Evolutionary conservation across 768 basidiomycete species (phyloP).

Genomic region (Rhodotorula paludigena): DNA sequence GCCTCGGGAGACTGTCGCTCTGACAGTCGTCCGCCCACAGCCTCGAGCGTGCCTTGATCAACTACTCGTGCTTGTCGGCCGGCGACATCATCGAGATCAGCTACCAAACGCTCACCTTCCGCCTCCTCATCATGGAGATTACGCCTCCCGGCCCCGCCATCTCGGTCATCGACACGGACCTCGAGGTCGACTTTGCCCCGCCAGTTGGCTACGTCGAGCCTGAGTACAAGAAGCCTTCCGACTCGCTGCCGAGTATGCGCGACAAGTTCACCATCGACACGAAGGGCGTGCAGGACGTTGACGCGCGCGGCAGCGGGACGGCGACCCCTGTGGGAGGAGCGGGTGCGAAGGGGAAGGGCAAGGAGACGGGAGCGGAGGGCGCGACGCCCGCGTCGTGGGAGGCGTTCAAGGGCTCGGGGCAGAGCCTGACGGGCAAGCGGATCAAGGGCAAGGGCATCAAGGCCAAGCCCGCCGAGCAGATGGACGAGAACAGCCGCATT

Average conservation of each 20-base stretch:
- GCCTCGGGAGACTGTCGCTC: no score
- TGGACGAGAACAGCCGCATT: conserved; percentile 77
- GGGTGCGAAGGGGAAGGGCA: conserved; percentile 63
- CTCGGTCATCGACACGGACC: conserved; percentile 84
- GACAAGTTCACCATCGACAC: conserved; percentile 89
- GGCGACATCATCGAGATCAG: conserved; percentile 96
- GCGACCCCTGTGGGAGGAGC: conserved; percentile 59
- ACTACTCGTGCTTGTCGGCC: conserved; percentile 84
- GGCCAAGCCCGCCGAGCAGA: conserved; percentile 72
- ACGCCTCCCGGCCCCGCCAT: conserved; percentile 82
- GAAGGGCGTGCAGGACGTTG: conserved; percentile 37
- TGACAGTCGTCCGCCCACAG: conserved; percentile 49
- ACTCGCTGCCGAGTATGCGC: conserved; percentile 77
- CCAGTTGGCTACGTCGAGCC: conserved; percentile 85
- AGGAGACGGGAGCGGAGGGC: conserved; percentile 22
- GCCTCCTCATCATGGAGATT: conserved; percentile 91
- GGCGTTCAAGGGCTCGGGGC: conserved; percentile 91
- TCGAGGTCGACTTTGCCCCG: conserved; percentile 94
- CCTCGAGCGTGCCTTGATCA: conserved; percentile 87
- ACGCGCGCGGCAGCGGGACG: conserved; percentile 46
- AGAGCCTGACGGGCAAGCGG: conserved; percentile 80
- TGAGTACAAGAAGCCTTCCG: conserved; percentile 61
- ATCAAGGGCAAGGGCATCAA: conserved; percentile 93
- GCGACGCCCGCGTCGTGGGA: conserved; percentile 50
- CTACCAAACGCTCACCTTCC: conserved; percentile 95